Base-by-base conservation (phyloP, 192 early-diverging fungal species). In the Podila horticola region DNA sequence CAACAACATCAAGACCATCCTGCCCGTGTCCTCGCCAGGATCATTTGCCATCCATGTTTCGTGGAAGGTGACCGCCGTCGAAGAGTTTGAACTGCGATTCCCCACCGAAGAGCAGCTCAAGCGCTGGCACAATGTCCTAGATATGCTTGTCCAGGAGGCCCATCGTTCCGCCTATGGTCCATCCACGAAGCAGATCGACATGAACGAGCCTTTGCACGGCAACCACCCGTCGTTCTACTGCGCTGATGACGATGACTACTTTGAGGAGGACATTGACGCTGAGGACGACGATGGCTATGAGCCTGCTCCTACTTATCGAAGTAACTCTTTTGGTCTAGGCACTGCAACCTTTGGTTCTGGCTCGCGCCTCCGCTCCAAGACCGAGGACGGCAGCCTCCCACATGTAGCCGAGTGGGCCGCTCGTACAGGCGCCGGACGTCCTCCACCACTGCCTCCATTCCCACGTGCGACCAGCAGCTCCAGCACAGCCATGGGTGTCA, bases 31-130 rank as follows among this genome's bases (percentile, higher is more conserved):
- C 31, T 28, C 51, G 13, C 88, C 87, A 50, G 82, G 81, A 28
- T 67, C 91, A 4, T 85, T 87, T 72, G 65, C 69, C 9, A 75
- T 95, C 34, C 90, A 91, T 48, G 93, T 99, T 48, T 96, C 91
- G 71, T 99, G 97, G 97, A 79, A 75, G 33, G 90, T 55, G n/a
- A 55, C 93, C 49, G 93, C 92, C 45, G 83, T 84, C n/a, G 93
- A 93, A 31, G 91, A 92, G 61, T 97, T 99, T 86, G 90, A 89
- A 63, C 83, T 99, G 17, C 92, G 92, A 51, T 96, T 95, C 81
- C 84, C 95, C 19, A 94, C 95, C 68, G 92, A 92, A 74, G 98
- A 99, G 71, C 96, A 97, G 75, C 90, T 96, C 26, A 91, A 89
- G 69, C 86, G 92, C 69, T 99, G 98, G 98, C 89, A 93, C 74